Conservation (phyloP, 768 basidiomycete genomes). For the Rhizopogon vinicolor region DNA sequence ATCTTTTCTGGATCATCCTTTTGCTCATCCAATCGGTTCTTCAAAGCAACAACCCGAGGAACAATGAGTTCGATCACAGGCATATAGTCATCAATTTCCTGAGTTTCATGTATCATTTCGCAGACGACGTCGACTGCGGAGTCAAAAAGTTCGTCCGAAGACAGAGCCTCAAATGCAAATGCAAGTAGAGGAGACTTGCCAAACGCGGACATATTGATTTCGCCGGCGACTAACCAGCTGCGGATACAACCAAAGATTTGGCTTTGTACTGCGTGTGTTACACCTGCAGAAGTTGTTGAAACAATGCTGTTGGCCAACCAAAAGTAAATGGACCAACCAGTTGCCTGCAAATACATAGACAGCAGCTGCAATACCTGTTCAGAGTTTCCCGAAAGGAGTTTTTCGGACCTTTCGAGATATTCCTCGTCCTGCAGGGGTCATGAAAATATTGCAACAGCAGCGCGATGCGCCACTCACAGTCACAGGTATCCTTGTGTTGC, state of each 20-base stretch:
- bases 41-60: constrained; percentile 76
- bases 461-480: constrained; percentile 55
- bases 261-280: constrained; percentile 70
- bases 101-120: constrained; percentile 96
- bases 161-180: constrained; percentile 80
- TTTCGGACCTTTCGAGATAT: constrained; percentile 54
- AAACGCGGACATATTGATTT: constrained; percentile 61
- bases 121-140: constrained; percentile 87
- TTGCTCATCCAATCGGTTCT: constrained; percentile 50
- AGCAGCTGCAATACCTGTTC: constrained; percentile 72
- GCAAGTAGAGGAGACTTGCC: constrained; percentile 76
- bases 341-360: constrained; percentile 83
- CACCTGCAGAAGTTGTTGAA: constrained; percentile 46
- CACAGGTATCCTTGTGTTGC: constrained; percentile 83
- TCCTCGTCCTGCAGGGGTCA: constrained; percentile 59
- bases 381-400: constrained; percentile 65
- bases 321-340: constrained; percentile 49
- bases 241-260: constrained; percentile 84
- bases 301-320: background rate
- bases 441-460: constrained; percentile 6
- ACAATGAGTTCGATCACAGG: constrained; percentile 83
- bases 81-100: constrained; percentile 95
- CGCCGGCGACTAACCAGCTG: constrained; percentile 86
- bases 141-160: constrained; percentile 87
- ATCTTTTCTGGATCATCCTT: constrained; percentile 85